Evolutionary conservation across 169 alveolate species (phyloP), one percentile per base, ranked within the genome.

Genomic region (Miamiensis avidus): DNA sequence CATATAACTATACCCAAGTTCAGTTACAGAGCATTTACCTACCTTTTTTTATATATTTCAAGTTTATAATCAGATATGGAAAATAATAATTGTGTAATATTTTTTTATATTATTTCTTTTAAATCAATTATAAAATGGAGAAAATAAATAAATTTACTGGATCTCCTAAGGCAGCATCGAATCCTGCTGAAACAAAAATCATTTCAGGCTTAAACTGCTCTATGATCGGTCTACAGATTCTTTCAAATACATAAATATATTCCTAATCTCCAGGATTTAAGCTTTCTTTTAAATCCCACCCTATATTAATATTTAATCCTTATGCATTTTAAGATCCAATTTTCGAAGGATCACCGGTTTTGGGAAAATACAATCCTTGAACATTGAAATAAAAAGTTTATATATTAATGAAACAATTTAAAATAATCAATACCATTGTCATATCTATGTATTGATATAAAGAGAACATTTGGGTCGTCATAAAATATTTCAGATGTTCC

Each of bases 401-500:
- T 31, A 15, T 31, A 32, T 75, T 29, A n/a, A 25, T 75, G 26
- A 65, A 1, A 1, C 31, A 72, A 85, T 82, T 26, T 85, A 85
- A 74, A 79, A 83, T 76, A 81, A 89, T 85, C 83, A 29, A 34
- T 87, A 0, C 96, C 97, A 34, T 85, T 87, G 78, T 96, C 98
- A 89, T 88, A 95, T 82, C 97, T 89, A 85, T 96, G 98, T 65
- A 94, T 89, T 11, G 96, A 89, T 20, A 94, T 88, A 78, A 87
- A 94, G 30, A 96, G 81, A 25, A 95, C 96, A 34, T 89, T 73
- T 4, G 90, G 92, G 84, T 94, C 97, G 29, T 89, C 88, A 82
- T 92, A 76, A 90, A 95, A 95, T 28, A 94, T 93, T 16, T 90
- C 85, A 74, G 93, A 90, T 1, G 98, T 96, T 16, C 98, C 98